phyloP scores from a whole-genome alignment of 306 rosid genomes.

The Canavalia gladiata region DNA sequence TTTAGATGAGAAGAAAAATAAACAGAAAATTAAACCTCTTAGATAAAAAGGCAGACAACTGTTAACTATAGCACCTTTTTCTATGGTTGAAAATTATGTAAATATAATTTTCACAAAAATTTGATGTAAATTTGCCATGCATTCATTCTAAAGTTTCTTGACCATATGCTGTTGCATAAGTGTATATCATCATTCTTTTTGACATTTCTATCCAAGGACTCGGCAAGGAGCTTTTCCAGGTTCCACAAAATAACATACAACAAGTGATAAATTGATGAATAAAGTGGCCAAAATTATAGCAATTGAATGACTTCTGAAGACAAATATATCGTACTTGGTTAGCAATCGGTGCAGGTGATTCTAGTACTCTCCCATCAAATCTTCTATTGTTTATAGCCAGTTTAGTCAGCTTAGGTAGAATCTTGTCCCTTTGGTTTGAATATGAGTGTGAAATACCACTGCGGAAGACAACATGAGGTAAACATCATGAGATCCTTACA shows the following conservation, averaged over 20 bases:
- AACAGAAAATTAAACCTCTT: slow-evolving; percentile 29
- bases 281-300: slow-evolving; percentile 42
- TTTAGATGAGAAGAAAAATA: slow-evolving; percentile 6
- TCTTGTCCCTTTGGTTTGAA: slow-evolving; percentile 80
- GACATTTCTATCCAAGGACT: slow-evolving; percentile 19
- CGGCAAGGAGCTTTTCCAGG: slow-evolving; percentile 40
- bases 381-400: slow-evolving; percentile 79
- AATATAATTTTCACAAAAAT: slow-evolving; percentile 13
- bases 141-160: slow-evolving; percentile 38
- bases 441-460: slow-evolving; percentile 79
- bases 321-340: slow-evolving; percentile 70
- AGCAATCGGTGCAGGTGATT: slow-evolving; percentile 78
- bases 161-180: slow-evolving; percentile 28
- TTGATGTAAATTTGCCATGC: slow-evolving; percentile 1
- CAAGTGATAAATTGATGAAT: slow-evolving; percentile 27
- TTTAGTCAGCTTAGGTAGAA: slow-evolving; percentile 75
- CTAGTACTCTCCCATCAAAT: slow-evolving; percentile 76
- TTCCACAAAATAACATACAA: slow-evolving; percentile 27
- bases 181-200: slow-evolving; percentile 38
- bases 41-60: slow-evolving; percentile 26
- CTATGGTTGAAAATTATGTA: slow-evolving; percentile 27
- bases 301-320: slow-evolving; percentile 19
- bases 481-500: slow-evolving; percentile 42
- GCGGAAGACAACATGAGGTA: slow-evolving; percentile 46
- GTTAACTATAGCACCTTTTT: slow-evolving; percentile 27